A percentile compares a stretch with the other conserved stretches of the same genome.
phyloP scores from a whole-genome alignment of 1,284 basidiomycete genomes.

The Tilletia caries region DNA sequence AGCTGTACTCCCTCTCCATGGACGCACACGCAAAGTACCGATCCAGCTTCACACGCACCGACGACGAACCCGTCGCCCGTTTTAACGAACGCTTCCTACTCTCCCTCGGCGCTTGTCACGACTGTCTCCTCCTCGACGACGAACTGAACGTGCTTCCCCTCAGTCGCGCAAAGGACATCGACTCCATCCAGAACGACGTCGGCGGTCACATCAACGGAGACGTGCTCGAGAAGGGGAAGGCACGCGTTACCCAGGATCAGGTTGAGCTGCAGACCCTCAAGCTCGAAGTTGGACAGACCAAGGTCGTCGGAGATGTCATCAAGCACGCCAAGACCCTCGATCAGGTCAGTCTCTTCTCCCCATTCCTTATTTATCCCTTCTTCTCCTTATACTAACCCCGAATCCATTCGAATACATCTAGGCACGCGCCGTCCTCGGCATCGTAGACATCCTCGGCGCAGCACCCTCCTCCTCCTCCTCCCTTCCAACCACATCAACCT shows the following conservation, averaged over 20 bases:
- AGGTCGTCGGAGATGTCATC: slow-evolving; percentile 82
- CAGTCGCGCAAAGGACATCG: slow-evolving; percentile 91
- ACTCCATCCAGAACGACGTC: slow-evolving; percentile 63
- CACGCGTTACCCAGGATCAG: slow-evolving; percentile 55
- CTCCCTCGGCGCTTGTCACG: slow-evolving; percentile 70
- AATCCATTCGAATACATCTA: background rate
- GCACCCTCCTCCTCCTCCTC: slow-evolving; percentile 58
- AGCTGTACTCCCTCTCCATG: slow-evolving; percentile 96
- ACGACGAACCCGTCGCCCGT: slow-evolving; percentile 70
- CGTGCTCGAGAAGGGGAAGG: slow-evolving; percentile 60
- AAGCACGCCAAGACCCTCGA: slow-evolving; percentile 90
- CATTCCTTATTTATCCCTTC: slow-evolving; percentile 61
- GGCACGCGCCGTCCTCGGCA: slow-evolving; percentile 46
- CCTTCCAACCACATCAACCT: slow-evolving; percentile 55
- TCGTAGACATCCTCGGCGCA: slow-evolving; percentile 49
- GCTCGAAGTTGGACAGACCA: slow-evolving; percentile 74
- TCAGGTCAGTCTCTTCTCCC: slow-evolving; percentile 60
- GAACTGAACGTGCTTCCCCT: slow-evolving; percentile 97
- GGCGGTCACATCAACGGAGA: slow-evolving; percentile 21
- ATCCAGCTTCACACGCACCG: slow-evolving; percentile 76
- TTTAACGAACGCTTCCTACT: slow-evolving; percentile 91
- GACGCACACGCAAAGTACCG: slow-evolving; percentile 91
- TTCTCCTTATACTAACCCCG: background rate
- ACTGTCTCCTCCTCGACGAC: slow-evolving; percentile 92
- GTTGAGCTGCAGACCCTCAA: slow-evolving; percentile 77